Base-by-base conservation (phyloP, 768 basidiomycete species). In the Calocybe cyanea region DNA sequence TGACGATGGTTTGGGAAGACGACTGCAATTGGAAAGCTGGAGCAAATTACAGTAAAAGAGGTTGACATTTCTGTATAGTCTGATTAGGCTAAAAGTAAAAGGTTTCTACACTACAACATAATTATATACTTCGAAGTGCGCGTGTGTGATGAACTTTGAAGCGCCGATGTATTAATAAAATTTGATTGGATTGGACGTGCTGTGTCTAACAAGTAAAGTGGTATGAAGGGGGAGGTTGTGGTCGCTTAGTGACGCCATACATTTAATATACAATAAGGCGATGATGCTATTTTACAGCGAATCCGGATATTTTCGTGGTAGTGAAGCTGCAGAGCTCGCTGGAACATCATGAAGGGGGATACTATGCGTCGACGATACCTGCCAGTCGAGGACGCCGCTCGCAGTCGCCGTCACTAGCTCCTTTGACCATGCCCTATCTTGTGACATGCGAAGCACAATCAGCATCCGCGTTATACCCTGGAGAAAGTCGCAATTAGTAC, bases 361-460 rank as follows among this genome's bases (percentile, higher is more conserved):
- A 46, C 65, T 70, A 48, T 58, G 63, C 21, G 58, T 59, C 23
- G 70, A 69, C 0, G 70, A 64, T 9, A 70, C 65, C 45, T 66
- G 58, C 70, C 70, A 70, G 36, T 71, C 70, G 7, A 70, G 50
- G 9, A 63, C 52, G 4, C 68, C 70, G 20, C 54, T 49, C 18
- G 58, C 49, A 9, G 63, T 58, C 7, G 68, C 64, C 0, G 52
- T 51, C 23, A 65, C 60, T 11, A 67, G 62, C 24, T 71, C 68
- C 39, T 47, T 55, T 3, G 64, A 62, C 70, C 70, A 71, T 13
- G 70, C 70, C 14, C 64, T 60, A 41, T 67, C 62, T 43, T 70
- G 67, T 13, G 68, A 65, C 63, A 71, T 71, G 20, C 68, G 63
- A 9, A 70, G 54, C 17, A 65, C 57, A 47, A 70, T 69, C 11